Conservation (phyloP, 164 flowering plant species). For the Magnolia officinalis region DNA sequence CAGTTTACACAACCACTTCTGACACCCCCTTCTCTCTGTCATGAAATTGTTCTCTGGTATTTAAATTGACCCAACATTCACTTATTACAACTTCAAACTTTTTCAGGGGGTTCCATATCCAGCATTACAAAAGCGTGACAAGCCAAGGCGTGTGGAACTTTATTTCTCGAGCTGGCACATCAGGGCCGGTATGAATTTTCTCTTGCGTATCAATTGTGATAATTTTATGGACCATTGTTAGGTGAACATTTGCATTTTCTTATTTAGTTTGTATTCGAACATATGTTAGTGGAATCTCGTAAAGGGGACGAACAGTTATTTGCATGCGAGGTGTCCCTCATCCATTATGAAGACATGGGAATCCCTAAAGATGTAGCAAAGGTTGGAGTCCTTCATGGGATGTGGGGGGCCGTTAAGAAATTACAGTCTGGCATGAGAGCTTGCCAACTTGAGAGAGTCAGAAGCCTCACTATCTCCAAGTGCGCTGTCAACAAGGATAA, state of each 20-base stretch:
- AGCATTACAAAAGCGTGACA: constrained; percentile 62
- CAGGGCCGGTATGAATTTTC: constrained; percentile 56
- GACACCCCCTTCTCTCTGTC: background rate
- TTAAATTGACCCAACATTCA: background rate
- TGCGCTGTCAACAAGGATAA: constrained; percentile 66
- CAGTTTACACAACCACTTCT: background rate
- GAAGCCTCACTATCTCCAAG: constrained; percentile 52
- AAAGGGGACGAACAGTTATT: too few species aligned
- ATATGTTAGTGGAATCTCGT: too few species aligned
- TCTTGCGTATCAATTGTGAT: background rate
- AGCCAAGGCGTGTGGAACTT: constrained; percentile 92
- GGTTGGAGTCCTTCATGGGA: constrained; percentile 90
- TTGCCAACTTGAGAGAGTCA: constrained; percentile 60
- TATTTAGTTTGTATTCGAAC: constrained; percentile 13
- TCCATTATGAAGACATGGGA: constrained; percentile 98
- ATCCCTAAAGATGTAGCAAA: constrained; percentile 96
- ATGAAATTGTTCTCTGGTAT: background rate
- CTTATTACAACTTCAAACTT: background rate
- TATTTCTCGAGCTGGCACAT: constrained; percentile 95
- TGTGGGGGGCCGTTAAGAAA: constrained; percentile 99
- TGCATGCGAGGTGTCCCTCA: constrained; percentile 83
- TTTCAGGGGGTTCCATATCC: constrained; percentile 80
- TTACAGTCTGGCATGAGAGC: constrained; percentile 81
- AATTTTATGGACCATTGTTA: background rate
- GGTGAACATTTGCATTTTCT: background rate